A percentile compares a stretch with the other conserved stretches of the same genome.
Evolutionary conservation across 2,329 filamentous ascomycete genomes (phyloP).

Genomic region (Arthrobotrys megalospora): DNA sequence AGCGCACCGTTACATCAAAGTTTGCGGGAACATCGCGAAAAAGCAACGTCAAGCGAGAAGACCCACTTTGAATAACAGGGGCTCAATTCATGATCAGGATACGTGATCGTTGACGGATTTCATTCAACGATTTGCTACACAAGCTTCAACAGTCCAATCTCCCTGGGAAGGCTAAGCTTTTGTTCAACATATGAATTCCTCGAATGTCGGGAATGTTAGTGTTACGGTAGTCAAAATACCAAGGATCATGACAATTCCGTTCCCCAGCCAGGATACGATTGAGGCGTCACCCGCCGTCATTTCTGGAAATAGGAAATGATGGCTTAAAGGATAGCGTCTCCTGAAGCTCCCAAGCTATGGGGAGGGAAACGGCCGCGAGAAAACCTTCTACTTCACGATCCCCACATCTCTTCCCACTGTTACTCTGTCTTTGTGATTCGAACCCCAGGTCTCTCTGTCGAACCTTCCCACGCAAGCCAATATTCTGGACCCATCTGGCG

Average conservation of each 20-base stretch:
- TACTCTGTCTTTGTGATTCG: constrained; percentile 28
- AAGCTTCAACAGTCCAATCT: constrained; percentile 19
- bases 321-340: constrained; percentile 44
- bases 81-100: constrained; percentile 34
- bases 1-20: constrained; percentile 61
- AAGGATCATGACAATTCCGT: constrained; percentile 53
- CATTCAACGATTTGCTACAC: constrained; percentile 28
- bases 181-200: constrained; percentile 45
- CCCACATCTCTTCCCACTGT: constrained; percentile 36
- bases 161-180: constrained; percentile 47
- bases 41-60: constrained; percentile 49
- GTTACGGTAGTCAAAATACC: constrained; percentile 50
- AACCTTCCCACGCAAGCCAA: constrained; percentile 16
- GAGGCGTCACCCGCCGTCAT: constrained; percentile 51
- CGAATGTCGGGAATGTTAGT: constrained; percentile 52
- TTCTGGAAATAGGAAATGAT: constrained; percentile 44
- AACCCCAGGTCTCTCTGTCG: constrained; percentile 13
- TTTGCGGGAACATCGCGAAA: constrained; percentile 52
- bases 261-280: constrained; percentile 33
- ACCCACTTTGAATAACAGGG: constrained; percentile 47
- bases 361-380: constrained; percentile 27
- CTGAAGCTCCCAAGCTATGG: constrained; percentile 42
- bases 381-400: constrained; percentile 12
- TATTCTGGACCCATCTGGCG: constrained; percentile 29
- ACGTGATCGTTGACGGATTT: constrained; percentile 17